Evolutionary conservation across 2,329 filamentous ascomycete species (phyloP), one percentile per base, ranked within the genome.

Genomic region (Pseudogymnoascus sp.): DNA sequence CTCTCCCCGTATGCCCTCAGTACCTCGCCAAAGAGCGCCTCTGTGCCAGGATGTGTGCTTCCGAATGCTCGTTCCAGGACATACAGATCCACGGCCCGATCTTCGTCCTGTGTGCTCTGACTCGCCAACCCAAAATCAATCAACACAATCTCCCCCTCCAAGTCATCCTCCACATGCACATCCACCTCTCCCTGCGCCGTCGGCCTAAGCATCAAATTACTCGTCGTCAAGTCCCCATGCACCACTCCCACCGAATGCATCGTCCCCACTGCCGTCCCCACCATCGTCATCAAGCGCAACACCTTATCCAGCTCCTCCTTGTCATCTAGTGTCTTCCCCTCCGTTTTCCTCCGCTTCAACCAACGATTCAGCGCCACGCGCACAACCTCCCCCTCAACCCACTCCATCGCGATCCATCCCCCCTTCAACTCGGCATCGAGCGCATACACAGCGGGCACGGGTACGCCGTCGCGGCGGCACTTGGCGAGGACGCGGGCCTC

Each of bases 141-240:
- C 35, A 97, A 77, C 19, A 95, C 85, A 61, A 99, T 82, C 59
- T 95, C 87, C 2, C 90, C 92, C 1, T 82, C 78, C 60, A 85
- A 68, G 1, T 67, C 61, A n/a, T 64, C 59, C 26, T 66, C 64
- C 7, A 66, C 64, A 4, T 65, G 59, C 5, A 58, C 65, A 10
- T 65, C 67, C 30, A 57, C 63, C 13, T 60, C 62, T 12, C 62
- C 63, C 58, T 64, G 60, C 21, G 61, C 62, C 59, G 61, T 41
- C n/a, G 66, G 64, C 38, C 82, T 72, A 65, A 97, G 71, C 86
- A 99, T 96, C 76, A 99, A 80, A 74, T 99, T 99, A 75, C 92
- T 96, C 64, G 92, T 99, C 62, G 94, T 99, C 75, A 99, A 74
- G 75, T 99, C 94, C 38, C 94, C 94, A 75, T 99, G 94, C 61